Base-by-base conservation (phyloP, 192 early-diverging fungal species). In the Umbelopsis isabellina region DNA sequence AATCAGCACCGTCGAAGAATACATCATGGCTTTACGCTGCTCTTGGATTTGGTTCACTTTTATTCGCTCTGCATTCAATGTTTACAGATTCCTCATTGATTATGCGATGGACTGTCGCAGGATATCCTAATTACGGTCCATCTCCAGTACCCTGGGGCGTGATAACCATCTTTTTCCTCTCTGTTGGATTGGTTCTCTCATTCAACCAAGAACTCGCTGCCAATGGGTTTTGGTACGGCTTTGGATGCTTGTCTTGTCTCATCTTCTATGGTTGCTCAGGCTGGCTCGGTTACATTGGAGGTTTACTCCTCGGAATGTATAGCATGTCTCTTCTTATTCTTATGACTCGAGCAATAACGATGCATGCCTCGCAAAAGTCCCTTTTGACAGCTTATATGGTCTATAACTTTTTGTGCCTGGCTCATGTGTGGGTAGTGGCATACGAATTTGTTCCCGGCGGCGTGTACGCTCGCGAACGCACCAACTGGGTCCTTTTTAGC, bases 361-460 rank as follows among this genome's bases (percentile, higher is more conserved):
- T 75, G 10, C 82, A 87, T 45, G 82, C 86, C 21, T 88, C 91
- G 0, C 89, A 89, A 9, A 85, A 83, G 64, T 91, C 92, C 49
- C 79, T 90, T 35, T 72, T 86, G 5, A 74, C 83, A 20, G 79
- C 82, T 6, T 84, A 88, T 72, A 73, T 91, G 70, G 80, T 83
- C 66, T 92, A 92, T 74, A 92, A 91, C 73, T 61, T 91, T 8
- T 73, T 94, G 23, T 89, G 88, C 50, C 78, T 94, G 23, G 90
- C 83, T 16, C 90, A 92, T 61, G 89, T 92, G 9, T 94, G 91
- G 91, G 87, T 88, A 8, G 92, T 94, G 8, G 92, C 92, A 3
- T 94, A 94, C 49, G 92, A 85, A 58, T 94, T 94, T 83, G 92
- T 94, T 22, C 92, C 92, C 12, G 92, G 86, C 49, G 92, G 92